These are phyloP conservation scores for Cutaneotrichosporon dermatis DNA, from an alignment of 1,284 basidiomycete genomes.

Conservation along the genomic window DNA sequence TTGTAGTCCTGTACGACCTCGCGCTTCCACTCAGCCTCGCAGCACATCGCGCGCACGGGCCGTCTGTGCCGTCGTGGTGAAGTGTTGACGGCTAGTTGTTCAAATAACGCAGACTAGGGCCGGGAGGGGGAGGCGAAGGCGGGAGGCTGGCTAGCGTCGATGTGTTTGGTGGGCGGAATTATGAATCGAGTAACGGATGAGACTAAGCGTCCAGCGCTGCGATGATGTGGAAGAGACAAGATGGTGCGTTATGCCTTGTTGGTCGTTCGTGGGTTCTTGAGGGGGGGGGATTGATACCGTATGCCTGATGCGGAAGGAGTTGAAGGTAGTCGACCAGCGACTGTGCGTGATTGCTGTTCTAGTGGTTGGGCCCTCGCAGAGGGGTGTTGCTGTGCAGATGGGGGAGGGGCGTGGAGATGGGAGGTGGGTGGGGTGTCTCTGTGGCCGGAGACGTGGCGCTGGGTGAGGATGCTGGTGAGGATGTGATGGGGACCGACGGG, in stretches of 20 bases:
- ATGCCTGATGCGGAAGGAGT: neutral
- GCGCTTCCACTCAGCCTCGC: conserved; percentile 79
- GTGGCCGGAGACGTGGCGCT: neutral
- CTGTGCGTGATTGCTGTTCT: neutral
- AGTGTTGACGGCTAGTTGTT: too few species aligned
- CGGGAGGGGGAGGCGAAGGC: too few species aligned
- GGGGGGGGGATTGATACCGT: too few species aligned
- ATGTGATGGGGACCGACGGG: neutral
- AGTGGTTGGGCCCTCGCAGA: neutral
- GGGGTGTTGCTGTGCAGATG: neutral
- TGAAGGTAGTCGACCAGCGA: neutral
- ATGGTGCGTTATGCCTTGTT: too few species aligned
- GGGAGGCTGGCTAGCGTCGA: too few species aligned
- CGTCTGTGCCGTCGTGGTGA: too few species aligned
- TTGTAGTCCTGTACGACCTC: conserved; percentile 98
- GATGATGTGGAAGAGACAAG: too few species aligned
- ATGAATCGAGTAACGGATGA: too few species aligned
- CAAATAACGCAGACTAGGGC: too few species aligned
- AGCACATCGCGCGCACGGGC: conserved; percentile 23
- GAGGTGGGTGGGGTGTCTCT: neutral
- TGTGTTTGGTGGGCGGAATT: too few species aligned
- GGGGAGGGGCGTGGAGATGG: neutral
- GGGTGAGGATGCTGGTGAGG: neutral
- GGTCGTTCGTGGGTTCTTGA: too few species aligned
- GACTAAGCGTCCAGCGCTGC: too few species aligned